phyloP scores from a whole-genome alignment of 129 eudicot genomes.

The Tagetes erecta region DNA sequence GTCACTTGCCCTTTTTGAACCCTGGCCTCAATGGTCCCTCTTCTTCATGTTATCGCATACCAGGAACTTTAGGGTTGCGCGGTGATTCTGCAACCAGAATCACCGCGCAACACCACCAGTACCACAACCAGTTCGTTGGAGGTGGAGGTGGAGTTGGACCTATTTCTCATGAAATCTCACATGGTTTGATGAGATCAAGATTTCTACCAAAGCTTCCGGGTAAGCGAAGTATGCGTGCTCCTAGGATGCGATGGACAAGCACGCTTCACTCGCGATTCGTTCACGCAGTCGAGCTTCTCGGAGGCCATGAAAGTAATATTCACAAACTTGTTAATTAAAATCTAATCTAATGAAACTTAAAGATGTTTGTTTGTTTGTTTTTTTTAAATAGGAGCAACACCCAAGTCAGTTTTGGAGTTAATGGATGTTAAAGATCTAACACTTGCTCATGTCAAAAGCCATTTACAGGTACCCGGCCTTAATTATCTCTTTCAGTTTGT shows the following conservation, averaged over 20 bases:
- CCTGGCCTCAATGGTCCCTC: constrained; percentile 42
- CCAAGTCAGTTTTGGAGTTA: constrained; percentile 90
- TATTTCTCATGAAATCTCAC: constrained; percentile 44
- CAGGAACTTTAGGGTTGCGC: constrained; percentile 12
- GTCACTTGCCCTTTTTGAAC: constrained; percentile 55
- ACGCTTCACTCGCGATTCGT: constrained; percentile 86
- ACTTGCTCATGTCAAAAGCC: constrained; percentile 92
- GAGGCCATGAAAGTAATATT: constrained; percentile 88
- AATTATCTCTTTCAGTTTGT: constrained; percentile 16
- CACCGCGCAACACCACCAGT: constrained; percentile 43
- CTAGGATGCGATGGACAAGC: constrained; percentile 93
- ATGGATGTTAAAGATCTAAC: constrained; percentile 98
- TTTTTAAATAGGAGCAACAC: constrained; percentile 71
- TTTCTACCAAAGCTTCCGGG: constrained; percentile 62
- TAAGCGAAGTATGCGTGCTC: constrained; percentile 83
- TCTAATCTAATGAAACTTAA: neutral
- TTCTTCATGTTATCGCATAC: constrained; percentile 34
- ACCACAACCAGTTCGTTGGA: constrained; percentile 32
- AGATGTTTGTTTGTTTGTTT: constrained; percentile 6
- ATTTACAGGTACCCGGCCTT: constrained; percentile 35
- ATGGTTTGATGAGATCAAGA: constrained; percentile 72
- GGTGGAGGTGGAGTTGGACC: constrained; percentile 43
- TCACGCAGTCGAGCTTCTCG: constrained; percentile 95
- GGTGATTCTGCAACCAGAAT: constrained; percentile 42
- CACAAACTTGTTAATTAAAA: neutral